Percentiles rank a stretch among this genome's conserved stretches.
Conservation (phyloP, 1,284 basidiomycete genomes). For the Trichosporon sp. region DNA sequence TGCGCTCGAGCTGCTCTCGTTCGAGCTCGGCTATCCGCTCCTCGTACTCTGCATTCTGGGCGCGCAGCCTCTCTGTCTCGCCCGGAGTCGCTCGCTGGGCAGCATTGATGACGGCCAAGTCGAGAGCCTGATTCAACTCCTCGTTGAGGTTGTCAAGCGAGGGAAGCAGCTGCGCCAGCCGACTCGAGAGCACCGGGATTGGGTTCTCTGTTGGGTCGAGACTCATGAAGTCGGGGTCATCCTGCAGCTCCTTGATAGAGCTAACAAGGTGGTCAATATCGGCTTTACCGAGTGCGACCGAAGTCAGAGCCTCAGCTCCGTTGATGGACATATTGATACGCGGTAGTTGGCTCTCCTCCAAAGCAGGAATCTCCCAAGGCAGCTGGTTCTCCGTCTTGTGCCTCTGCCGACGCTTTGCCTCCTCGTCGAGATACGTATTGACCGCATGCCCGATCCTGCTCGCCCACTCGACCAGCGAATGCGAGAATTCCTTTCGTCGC, state of each 20-base stretch:
- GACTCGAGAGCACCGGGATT: conserved; percentile 58
- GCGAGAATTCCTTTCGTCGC: conserved; percentile 78
- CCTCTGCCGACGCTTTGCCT: conserved; percentile 67
- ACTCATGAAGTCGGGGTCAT: conserved; percentile 30
- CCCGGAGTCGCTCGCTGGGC: not conserved
- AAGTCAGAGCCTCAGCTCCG: conserved; percentile 44
- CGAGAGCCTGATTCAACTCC: conserved; percentile 72
- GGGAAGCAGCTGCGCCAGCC: conserved; percentile 61
- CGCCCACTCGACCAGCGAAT: conserved; percentile 65
- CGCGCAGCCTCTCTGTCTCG: conserved; percentile 6
- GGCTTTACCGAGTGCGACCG: conserved; percentile 56
- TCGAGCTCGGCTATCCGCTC: conserved; percentile 25
- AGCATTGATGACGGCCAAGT: conserved; percentile 53
- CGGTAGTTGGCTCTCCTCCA: conserved; percentile 48
- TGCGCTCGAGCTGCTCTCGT: conserved; percentile 50
- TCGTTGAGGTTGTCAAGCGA: conserved; percentile 70
- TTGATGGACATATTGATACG: conserved; percentile 68
- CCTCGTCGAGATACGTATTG: conserved; percentile 64
- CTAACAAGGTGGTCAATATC: conserved; percentile 65
- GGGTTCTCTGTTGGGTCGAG: conserved; percentile 45
- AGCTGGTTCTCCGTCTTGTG: conserved; percentile 72
- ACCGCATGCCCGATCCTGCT: conserved; percentile 72
- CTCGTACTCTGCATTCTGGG: conserved; percentile 23
- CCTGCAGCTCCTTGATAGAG: conserved; percentile 56
- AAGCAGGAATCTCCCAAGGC: conserved; percentile 60